Evolutionary conservation across 495 filamentous ascomycete genomes (phyloP).

Genomic region (Aspergillus bertholletiae): DNA sequence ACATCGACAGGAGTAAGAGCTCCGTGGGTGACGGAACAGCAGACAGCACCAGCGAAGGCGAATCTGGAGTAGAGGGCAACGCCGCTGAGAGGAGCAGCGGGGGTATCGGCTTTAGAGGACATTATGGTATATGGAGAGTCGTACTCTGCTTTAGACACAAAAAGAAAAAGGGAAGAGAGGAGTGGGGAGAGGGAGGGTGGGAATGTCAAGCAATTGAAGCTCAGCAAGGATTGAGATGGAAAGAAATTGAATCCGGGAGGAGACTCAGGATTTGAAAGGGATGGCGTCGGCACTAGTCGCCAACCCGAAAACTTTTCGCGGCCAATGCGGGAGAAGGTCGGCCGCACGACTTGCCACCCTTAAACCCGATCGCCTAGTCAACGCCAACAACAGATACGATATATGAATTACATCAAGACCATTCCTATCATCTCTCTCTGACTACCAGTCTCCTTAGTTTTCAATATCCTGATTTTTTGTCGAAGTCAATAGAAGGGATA

Average conservation of each 20-base stretch:
- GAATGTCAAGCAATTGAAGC: conserved; percentile 22
- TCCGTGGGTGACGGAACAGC: conserved; percentile 93
- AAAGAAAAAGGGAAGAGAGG: conserved; percentile 15
- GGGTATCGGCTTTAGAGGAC: conserved; percentile 33
- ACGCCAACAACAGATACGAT: conserved; percentile 1
- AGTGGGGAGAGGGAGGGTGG: conserved; percentile 15
- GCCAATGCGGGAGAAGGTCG: conserved; percentile 29
- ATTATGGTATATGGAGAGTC: conserved; percentile 28
- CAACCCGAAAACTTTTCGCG: conserved; percentile 39
- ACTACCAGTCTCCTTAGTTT: no score
- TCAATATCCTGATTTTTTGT: no score
- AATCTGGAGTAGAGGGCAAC: conserved; percentile 72
- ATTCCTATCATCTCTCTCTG: no score
- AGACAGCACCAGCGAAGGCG: conserved; percentile 89
- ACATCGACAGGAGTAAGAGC: conserved; percentile 92
- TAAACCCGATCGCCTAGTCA: conserved; percentile 33
- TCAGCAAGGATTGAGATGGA: conserved; percentile 19
- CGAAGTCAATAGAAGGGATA: no score
- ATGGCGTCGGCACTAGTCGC: conserved; percentile 22
- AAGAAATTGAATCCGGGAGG: conserved; percentile 22
- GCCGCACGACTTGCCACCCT: conserved; percentile 18
- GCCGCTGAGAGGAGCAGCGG: conserved; percentile 47
- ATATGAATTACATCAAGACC: no score
- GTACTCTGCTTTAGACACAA: conserved; percentile 11
- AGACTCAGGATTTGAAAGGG: conserved; percentile 32